These are phyloP conservation scores for Phytophthora nicotianae DNA, from an alignment of 352 stramenopile genomes.

Conservation along the genomic window DNA sequence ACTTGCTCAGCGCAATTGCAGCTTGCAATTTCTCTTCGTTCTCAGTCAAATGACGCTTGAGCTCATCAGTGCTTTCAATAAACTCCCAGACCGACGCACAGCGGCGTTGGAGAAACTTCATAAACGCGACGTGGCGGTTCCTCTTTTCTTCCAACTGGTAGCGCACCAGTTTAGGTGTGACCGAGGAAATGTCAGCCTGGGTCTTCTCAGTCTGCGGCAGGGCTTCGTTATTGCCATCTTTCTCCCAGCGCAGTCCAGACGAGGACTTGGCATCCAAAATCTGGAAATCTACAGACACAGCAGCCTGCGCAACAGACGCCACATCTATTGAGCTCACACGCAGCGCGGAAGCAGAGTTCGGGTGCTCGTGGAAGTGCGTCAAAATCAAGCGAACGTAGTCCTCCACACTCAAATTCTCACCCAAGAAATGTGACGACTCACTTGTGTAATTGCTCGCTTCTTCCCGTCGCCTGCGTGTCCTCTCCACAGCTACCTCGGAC, in stretches of 20 bases:
- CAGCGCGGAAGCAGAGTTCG: conserved; percentile 45
- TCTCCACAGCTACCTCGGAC: conserved; percentile 38
- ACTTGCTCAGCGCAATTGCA: conserved; percentile 76
- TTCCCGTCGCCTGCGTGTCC: conserved; percentile 47
- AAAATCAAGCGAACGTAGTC: conserved; percentile 64
- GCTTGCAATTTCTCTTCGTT: conserved; percentile 82
- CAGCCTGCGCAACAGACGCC: conserved; percentile 57
- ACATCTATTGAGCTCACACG: conserved; percentile 54
- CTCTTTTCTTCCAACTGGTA: conserved; percentile 87
- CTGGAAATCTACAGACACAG: conserved; percentile 61
- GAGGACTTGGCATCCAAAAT: conserved; percentile 84
- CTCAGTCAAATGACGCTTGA: conserved; percentile 60
- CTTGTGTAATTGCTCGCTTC: conserved; percentile 44
- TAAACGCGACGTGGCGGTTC: conserved; percentile 58
- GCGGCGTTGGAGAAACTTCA: conserved; percentile 69
- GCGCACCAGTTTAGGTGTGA: conserved; percentile 84
- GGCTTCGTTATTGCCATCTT: conserved; percentile 32
- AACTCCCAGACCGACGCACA: conserved; percentile 66
- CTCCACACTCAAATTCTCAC: conserved; percentile 49
- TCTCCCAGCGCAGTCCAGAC: conserved; percentile 82
- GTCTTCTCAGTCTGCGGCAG: conserved; percentile 11
- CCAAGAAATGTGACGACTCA: conserved; percentile 47
- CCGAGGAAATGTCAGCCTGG: conserved; percentile 35
- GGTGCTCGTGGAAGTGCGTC: conserved; percentile 63
- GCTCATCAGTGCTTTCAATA: conserved; percentile 56